A percentile compares a stretch with the other conserved stretches of the same genome.
Evolutionary conservation across 306 rosid species (phyloP).

Genomic region (Quercus berberidifolia): DNA sequence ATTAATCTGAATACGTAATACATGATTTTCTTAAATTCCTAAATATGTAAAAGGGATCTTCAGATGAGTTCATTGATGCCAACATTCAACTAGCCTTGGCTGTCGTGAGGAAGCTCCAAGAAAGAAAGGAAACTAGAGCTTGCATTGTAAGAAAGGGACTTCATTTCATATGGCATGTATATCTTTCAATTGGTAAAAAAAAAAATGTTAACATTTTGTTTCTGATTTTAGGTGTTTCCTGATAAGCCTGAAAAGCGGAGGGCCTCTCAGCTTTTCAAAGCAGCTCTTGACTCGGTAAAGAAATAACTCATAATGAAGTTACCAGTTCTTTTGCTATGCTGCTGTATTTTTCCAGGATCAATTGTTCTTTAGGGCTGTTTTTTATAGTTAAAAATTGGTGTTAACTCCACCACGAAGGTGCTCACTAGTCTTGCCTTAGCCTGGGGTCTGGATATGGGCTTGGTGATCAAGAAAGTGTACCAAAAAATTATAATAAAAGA

Average conservation of each 20-base stretch:
- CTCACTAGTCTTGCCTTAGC: not conserved
- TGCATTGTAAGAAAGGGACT: conserved; percentile 62
- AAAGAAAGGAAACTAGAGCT: conserved; percentile 60
- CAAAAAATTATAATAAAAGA: not conserved
- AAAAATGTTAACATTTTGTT: conserved; percentile 15
- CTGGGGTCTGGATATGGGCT: not conserved
- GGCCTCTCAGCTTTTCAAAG: conserved; percentile 74
- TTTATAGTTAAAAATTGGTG: not conserved
- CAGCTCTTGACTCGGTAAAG: conserved; percentile 85
- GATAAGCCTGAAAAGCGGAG: conserved; percentile 88
- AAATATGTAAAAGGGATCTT: conserved; percentile 95
- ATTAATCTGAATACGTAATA: conserved; percentile 34
- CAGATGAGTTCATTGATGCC: conserved; percentile 99
- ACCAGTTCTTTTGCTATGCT: not conserved
- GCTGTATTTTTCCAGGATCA: not conserved
- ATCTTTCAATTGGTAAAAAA: not conserved
- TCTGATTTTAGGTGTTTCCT: conserved; percentile 73
- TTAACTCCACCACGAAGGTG: not conserved
- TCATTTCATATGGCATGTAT: not conserved
- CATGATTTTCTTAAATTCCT: conserved; percentile 81
- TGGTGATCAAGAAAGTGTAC: not conserved
- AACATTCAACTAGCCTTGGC: conserved; percentile 89
- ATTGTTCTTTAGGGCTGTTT: conserved; percentile 17
- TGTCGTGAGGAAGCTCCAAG: conserved; percentile 78
- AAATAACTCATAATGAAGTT: conserved; percentile 18